Conservation (phyloP, 164 flowering plant genomes). For the Cinnamomum chago region DNA sequence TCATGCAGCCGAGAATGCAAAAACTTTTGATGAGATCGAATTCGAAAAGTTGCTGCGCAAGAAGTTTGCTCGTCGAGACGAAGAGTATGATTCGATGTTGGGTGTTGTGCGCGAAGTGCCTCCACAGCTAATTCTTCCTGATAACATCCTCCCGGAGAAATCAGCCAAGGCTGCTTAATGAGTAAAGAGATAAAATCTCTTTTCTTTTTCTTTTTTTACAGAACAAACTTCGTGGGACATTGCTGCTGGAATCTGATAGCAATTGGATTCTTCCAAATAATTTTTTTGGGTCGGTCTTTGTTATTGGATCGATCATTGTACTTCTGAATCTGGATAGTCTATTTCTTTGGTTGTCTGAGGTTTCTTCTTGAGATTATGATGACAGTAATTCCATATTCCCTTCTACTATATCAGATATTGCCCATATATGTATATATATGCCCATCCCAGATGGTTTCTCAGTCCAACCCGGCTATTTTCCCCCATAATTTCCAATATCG, state of each 20-base stretch:
- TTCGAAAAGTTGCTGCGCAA: constrained; percentile 81
- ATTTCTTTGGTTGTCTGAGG: neutral
- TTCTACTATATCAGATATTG: too few species aligned
- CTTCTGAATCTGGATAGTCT: neutral
- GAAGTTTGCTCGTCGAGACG: constrained; percentile 82
- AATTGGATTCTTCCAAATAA: constrained; percentile 2
- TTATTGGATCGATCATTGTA: constrained; percentile 3
- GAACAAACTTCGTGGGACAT: neutral
- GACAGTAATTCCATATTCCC: too few species aligned
- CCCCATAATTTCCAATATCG: too few species aligned
- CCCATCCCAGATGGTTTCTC: too few species aligned
- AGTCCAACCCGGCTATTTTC: too few species aligned
- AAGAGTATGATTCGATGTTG: constrained; percentile 83
- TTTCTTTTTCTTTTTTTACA: neutral
- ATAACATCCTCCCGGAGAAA: constrained; percentile 62
- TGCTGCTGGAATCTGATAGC: neutral
- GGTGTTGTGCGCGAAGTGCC: constrained; percentile 80
- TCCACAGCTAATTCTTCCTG: constrained; percentile 70
- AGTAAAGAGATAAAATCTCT: neutral
- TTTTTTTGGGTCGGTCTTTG: neutral
- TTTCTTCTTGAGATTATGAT: constrained; percentile 1
- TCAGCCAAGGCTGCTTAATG: constrained; percentile 33
- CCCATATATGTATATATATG: too few species aligned
- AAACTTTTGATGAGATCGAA: constrained; percentile 83
- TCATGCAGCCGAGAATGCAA: constrained; percentile 90